Percentiles rank a stretch among this genome's conserved stretches.
Evolutionary conservation across 306 rosid genomes (phyloP).

Genomic region (Corylus heterophylla): DNA sequence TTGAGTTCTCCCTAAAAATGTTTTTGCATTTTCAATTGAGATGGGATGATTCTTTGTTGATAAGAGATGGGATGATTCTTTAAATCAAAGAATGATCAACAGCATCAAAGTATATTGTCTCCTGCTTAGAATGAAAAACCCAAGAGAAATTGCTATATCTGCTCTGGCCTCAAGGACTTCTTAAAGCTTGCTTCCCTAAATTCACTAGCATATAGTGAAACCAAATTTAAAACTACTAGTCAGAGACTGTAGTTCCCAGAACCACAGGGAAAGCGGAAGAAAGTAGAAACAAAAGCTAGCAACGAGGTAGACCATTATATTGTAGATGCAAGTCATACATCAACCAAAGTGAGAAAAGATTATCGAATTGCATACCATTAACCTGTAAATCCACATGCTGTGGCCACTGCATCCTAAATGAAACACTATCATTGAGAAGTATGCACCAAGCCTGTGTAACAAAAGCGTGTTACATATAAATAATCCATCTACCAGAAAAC

Average conservation of each 20-base stretch:
- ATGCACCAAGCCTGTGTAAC: constrained; percentile 12
- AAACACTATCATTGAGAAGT: constrained; percentile 6
- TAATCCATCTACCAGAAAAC: not conserved
- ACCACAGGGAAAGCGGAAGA: not conserved
- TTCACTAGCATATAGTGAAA: no score
- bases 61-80: not conserved
- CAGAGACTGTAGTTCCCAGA: not conserved
- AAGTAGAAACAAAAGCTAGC: not conserved
- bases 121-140: not conserved
- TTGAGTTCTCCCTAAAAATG: constrained; percentile 9
- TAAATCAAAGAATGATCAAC: not conserved
- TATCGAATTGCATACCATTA: not conserved
- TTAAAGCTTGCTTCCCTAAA: not conserved
- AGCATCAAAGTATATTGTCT: not conserved
- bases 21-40: constrained; percentile 7
- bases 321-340: not conserved
- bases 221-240: not conserved
- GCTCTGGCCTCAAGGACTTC: not conserved
- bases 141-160: not conserved
- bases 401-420: constrained; percentile 18
- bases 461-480: not conserved
- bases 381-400: not conserved
- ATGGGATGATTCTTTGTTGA: not conserved
- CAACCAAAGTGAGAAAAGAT: constrained; percentile 1
- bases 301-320: not conserved